phyloP scores from a whole-genome alignment of 768 basidiomycete species.

The Suillus lakei region DNA sequence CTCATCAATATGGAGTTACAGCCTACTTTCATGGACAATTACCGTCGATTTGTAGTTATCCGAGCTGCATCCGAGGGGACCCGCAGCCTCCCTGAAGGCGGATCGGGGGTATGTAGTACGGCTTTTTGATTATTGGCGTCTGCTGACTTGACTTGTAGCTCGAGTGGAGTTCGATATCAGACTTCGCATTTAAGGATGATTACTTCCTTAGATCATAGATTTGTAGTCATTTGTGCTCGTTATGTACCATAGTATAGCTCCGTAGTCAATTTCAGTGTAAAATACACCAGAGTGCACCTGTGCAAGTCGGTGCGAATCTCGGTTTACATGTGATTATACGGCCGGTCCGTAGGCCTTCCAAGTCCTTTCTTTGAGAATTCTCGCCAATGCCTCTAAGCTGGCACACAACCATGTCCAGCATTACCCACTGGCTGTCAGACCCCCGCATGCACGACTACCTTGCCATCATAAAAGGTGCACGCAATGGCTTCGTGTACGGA shows the following conservation, averaged over 20 bases:
- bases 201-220: slow-evolving; percentile 37
- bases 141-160: slow-evolving; percentile 43
- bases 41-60: slow-evolving; percentile 71
- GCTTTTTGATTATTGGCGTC: slow-evolving; percentile 8
- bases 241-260: slow-evolving; percentile 1
- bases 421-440: slow-evolving; percentile 42
- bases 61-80: slow-evolving; percentile 40
- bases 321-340: slow-evolving; percentile 33
- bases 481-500: slow-evolving; percentile 89
- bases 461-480: slow-evolving; percentile 91
- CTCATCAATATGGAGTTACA: slow-evolving; percentile 61
- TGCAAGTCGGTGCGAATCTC: neutral
- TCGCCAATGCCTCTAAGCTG: neutral
- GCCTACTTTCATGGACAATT: slow-evolving; percentile 61
- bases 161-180: slow-evolving; percentile 52
- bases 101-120: slow-evolving; percentile 49
- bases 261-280: neutral
- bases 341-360: slow-evolving; percentile 2
- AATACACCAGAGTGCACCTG: too few species aligned
- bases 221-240: neutral
- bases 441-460: slow-evolving; percentile 90
- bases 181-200: slow-evolving; percentile 66
- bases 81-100: slow-evolving; percentile 1
- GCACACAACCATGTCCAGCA: slow-evolving; percentile 25
- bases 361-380: neutral